phyloP scores from a whole-genome alignment of 148 eudicot species.

The Selenicereus undatus region DNA sequence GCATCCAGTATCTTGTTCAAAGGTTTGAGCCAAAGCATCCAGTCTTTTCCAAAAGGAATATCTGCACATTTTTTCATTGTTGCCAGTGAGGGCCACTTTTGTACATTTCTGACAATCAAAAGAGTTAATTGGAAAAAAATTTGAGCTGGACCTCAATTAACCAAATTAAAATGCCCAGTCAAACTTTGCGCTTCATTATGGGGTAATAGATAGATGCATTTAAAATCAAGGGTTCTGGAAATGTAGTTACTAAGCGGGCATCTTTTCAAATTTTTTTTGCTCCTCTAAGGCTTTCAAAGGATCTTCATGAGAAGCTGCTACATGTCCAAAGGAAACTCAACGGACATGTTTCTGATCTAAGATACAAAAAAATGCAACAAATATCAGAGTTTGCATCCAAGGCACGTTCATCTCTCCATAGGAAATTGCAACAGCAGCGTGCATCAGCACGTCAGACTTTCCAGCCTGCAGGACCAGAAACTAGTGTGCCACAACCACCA shows the following conservation, averaged over 20 bases:
- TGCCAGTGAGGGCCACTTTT: no score
- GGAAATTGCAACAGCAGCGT: slow-evolving; percentile 60
- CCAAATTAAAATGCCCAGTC: no score
- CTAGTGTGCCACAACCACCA: slow-evolving; percentile 16
- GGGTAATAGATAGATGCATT: no score
- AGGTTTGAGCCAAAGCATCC: no score
- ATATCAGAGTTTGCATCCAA: slow-evolving; percentile 54
- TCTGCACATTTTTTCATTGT: no score
- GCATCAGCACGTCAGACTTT: slow-evolving; percentile 35
- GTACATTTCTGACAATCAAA: no score
- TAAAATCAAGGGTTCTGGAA: no score
- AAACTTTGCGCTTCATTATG: no score
- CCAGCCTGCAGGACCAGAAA: slow-evolving; percentile 23
- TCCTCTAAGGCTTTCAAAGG: slow-evolving; percentile 51
- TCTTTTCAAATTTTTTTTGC: slow-evolving; percentile 14
- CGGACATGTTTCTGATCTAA: slow-evolving; percentile 47
- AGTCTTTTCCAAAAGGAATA: no score
- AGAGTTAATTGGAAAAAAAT: no score
- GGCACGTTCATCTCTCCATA: slow-evolving; percentile 71
- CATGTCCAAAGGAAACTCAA: slow-evolving; percentile 45
- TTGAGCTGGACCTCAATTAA: no score
- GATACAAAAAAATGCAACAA: slow-evolving; percentile 56
- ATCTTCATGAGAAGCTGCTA: slow-evolving; percentile 56
- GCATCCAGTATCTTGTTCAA: no score
- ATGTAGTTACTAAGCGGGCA: background rate